A percentile compares a stretch with the other conserved stretches of the same genome.
Conservation (phyloP, 2,329 filamentous ascomycete species). For the Huntiella abstrusa region DNA sequence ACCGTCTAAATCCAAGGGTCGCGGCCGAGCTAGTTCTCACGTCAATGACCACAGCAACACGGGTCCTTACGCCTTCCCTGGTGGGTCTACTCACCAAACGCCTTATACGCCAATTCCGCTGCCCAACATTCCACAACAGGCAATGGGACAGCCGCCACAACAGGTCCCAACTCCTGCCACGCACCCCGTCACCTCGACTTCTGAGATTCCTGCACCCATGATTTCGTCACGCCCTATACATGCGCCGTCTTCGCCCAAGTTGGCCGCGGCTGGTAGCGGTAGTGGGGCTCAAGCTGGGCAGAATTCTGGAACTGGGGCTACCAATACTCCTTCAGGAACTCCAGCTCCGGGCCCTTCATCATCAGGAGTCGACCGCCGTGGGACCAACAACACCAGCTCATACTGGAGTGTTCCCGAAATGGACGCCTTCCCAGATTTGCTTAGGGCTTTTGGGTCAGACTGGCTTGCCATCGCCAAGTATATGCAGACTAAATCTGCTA, state of each 20-base stretch:
- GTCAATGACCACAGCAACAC: slow-evolving; percentile 18
- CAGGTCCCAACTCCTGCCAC: neutral
- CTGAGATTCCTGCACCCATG: slow-evolving; percentile 2
- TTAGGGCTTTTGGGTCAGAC: slow-evolving; percentile 61
- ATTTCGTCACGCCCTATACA: slow-evolving; percentile 4
- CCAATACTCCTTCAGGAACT: slow-evolving; percentile 18
- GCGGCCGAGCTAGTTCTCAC: slow-evolving; percentile 36
- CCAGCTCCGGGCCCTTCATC: slow-evolving; percentile 34
- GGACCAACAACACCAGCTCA: slow-evolving; percentile 46
- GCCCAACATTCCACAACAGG: slow-evolving; percentile 11
- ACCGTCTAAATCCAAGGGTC: slow-evolving; percentile 22
- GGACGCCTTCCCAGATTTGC: slow-evolving; percentile 53
- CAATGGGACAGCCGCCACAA: slow-evolving; percentile 16
- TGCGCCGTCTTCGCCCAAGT: neutral
- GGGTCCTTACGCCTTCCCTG: slow-evolving; percentile 19
- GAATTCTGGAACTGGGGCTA: slow-evolving; percentile 2
- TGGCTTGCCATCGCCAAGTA: slow-evolving; percentile 57
- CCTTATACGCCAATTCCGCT: slow-evolving; percentile 7
- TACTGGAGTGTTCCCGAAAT: slow-evolving; percentile 78
- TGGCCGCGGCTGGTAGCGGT: neutral
- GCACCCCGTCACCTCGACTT: neutral
- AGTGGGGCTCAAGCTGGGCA: neutral
- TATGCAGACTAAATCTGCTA: slow-evolving; percentile 68
- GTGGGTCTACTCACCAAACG: neutral
- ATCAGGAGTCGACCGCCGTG: slow-evolving; percentile 27